These are phyloP conservation scores for Thermothielavioides terrestris DNA, from an alignment of 495 filamentous ascomycete genomes.

Conservation along the genomic window DNA sequence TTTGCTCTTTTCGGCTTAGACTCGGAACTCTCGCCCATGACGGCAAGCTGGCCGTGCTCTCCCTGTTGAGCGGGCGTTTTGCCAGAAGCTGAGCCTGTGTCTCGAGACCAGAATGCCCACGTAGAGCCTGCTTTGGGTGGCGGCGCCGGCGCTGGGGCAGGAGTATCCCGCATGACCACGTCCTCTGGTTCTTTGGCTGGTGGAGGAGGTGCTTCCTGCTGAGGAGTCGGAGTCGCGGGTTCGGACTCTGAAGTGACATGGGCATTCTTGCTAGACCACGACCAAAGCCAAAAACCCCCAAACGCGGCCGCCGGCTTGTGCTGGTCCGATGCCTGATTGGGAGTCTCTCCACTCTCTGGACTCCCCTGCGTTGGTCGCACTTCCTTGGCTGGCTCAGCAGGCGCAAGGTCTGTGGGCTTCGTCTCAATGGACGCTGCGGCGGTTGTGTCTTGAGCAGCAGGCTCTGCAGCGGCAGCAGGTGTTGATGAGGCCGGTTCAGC, in stretches of 20 bases:
- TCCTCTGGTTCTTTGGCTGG: conserved; percentile 26
- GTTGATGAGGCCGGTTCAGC: conserved; percentile 19
- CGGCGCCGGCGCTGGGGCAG: conserved; percentile 22
- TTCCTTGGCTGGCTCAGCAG: conserved; percentile 7
- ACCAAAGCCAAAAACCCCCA: conserved; percentile 44
- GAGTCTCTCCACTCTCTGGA: conserved; percentile 18
- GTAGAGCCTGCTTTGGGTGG: conserved; percentile 50
- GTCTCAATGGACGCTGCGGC: conserved; percentile 5
- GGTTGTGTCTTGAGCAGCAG: conserved; percentile 7
- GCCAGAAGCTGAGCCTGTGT: conserved; percentile 37
- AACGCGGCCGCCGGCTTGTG: conserved; percentile 9
- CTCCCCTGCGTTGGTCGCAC: conserved; percentile 15
- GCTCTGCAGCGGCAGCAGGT: conserved; percentile 16
- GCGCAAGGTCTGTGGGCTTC: not conserved
- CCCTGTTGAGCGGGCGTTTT: conserved; percentile 21
- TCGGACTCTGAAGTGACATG: conserved; percentile 1
- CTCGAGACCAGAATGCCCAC: conserved; percentile 82
- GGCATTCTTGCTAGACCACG: conserved; percentile 30
- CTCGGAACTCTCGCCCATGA: conserved; percentile 59
- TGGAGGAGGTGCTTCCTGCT: conserved; percentile 11
- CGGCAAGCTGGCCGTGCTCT: conserved; percentile 57
- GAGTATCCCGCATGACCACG: conserved; percentile 33
- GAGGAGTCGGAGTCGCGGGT: conserved; percentile 9
- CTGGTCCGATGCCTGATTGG: conserved; percentile 8
- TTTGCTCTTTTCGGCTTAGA: conserved; percentile 52